Base-by-base conservation (phyloP, 805 yeast species). In the Kuraishia ogatae region DNA sequence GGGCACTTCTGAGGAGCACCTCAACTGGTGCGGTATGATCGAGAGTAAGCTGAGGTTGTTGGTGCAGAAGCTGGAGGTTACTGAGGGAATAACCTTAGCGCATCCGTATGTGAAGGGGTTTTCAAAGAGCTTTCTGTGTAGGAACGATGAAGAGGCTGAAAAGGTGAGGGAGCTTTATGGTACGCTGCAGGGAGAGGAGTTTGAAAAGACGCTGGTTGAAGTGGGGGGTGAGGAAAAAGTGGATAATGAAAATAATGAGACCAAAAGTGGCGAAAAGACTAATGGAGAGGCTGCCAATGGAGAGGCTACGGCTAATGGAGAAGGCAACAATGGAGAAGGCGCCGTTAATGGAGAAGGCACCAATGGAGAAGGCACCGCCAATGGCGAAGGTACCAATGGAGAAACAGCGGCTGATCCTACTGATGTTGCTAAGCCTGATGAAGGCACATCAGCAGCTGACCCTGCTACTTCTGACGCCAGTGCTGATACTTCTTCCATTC, bases 11-110 rank as follows among this genome's bases (percentile, higher is more conserved):
- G 98, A 91, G 66, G 91, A 91, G 55, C 97, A 93, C 64, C 71
- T 85, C 56, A 87, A 87, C 62, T 94, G 96, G 96, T 83, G 89
- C 60, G 98, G 99, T 10, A 75, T 93, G 74, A 93, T 94, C 11
- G 98, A 94, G 69, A 84, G 96, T 62, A 89, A 87, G 69, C 68
- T 93, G 50, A 80, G 99, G 60, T 71, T 87, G 48, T 69, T 94
- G 39, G 96, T 94, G 39, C 87, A 81, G 62, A 94, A 91, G 66
- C 76, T 94, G 52, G 99, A 94, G 67, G 75, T 81, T 4, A 71
- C 84, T 21, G 84, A 82, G 2, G 94, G 96, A 0, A 82, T 94
- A 23, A 82, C 77, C 53, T 60, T 90, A 29, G 97, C 97, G 0
- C 98, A 92, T 69, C 98, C 99, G 1, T 94, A 81, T 66, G 87